Conservation (phyloP, 805 yeast species). For the Candida rishiriensis region DNA sequence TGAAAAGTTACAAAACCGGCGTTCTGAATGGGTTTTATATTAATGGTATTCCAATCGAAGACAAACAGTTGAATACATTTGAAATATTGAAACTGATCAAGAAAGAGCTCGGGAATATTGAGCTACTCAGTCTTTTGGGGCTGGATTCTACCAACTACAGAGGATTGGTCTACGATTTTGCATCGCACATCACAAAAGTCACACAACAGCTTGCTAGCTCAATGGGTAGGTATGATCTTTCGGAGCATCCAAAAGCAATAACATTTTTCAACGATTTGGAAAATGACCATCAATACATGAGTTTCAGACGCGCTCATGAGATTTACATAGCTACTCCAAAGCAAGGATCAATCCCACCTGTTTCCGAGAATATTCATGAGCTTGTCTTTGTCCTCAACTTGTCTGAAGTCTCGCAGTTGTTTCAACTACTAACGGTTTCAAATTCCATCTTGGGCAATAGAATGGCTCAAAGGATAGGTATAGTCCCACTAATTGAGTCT, state of each 20-base stretch:
- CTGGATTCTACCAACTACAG: slow-evolving; percentile 31
- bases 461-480: slow-evolving; percentile 76
- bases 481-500: slow-evolving; percentile 55
- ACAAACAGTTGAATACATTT: slow-evolving; percentile 38
- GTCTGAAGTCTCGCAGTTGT: slow-evolving; percentile 46
- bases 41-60: slow-evolving; percentile 64
- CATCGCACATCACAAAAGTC: slow-evolving; percentile 17
- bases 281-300: slow-evolving; percentile 48
- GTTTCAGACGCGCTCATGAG: slow-evolving; percentile 40
- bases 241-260: slow-evolving; percentile 32
- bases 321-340: slow-evolving; percentile 41
- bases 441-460: slow-evolving; percentile 48
- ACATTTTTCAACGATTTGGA: slow-evolving; percentile 79
- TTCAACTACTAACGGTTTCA: slow-evolving; percentile 45
- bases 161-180: slow-evolving; percentile 36
- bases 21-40: slow-evolving; percentile 49
- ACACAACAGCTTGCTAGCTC: slow-evolving; percentile 8
- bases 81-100: slow-evolving; percentile 37
- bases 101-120: slow-evolving; percentile 27
- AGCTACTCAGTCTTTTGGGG: slow-evolving; percentile 28
- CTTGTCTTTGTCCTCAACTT: slow-evolving; percentile 65
- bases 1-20: slow-evolving; percentile 5
- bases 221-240: slow-evolving; percentile 22
- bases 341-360: slow-evolving; percentile 63
- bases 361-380: slow-evolving; percentile 72